Evolutionary conservation across 106 monocot species (phyloP), one percentile per base, ranked within the genome.

Genomic region (Dendrobium chrysotoxum): DNA sequence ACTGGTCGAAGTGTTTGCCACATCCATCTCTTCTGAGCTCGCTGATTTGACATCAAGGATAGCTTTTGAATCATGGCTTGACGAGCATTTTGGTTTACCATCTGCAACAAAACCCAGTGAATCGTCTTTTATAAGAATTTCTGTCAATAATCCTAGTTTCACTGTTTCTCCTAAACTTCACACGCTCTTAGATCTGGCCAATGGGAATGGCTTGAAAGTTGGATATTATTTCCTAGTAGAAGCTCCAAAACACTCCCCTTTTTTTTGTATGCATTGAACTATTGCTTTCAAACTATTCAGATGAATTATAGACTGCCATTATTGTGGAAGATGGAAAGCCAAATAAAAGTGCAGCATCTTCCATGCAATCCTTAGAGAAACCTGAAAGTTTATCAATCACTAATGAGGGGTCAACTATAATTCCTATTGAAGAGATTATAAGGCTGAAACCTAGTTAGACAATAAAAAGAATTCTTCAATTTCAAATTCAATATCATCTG

Each of bases 21-120:
- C 38, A 61, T 44, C 87, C 17, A 80, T 86, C 28, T 83, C 94
- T 86, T 76, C 84, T 79, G 93, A 95, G 83, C 79, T 99, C 80
- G 65, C 84, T 58, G 88, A 87, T 17, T 71, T 99, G 76, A 88
- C 91, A 88, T 91, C 98, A 13, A 91, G 81, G 66, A 86, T 89
- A 76, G 85, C 91, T 75, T 64, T 99, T 57, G 98, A 99, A 44
- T 87, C 92, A 67, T 99, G 98, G 98, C 77, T 99, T 75, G 88
- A 89, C 30, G 94, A 98, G 75, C 84, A 89, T 71, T 87, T 89
- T 70, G 76, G 67, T 73, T 67, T 64, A 31, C 64, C 87, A 64
- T 86, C 84, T 38, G 73, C 41, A 40, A 81, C 84, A 25, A 78
- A 76, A 74, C 81, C 89, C 40, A 61, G 64, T 75, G 75, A 76